Conservation (phyloP, 805 yeast genomes). For the Myxozyma lipomycoides region DNA sequence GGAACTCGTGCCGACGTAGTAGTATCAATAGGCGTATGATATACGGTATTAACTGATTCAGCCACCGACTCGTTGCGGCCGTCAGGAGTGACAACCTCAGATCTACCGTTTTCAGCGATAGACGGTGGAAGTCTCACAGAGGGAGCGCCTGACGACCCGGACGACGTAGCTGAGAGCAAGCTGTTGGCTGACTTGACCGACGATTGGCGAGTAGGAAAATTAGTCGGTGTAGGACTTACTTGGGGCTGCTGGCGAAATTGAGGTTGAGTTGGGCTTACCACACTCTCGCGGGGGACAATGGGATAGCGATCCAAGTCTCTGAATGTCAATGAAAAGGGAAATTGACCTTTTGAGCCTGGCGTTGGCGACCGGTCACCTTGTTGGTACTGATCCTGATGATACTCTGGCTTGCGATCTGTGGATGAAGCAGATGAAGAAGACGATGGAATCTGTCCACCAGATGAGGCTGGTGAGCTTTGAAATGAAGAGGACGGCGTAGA, state of each 20-base stretch:
- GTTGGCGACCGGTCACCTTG: neutral
- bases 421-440: neutral
- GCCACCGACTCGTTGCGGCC: neutral
- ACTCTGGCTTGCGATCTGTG: neutral
- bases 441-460: neutral
- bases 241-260: neutral
- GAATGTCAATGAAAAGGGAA: slow-evolving; percentile 14
- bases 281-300: slow-evolving; percentile 7
- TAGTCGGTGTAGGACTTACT: slow-evolving; percentile 2
- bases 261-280: neutral
- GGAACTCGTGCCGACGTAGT: neutral
- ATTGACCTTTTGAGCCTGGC: neutral
- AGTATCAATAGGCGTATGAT: neutral
- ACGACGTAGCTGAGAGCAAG: slow-evolving; percentile 3
- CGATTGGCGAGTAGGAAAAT: slow-evolving; percentile 23
- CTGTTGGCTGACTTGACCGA: slow-evolving; percentile 12
- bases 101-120: neutral
- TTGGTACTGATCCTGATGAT: neutral
- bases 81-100: neutral
- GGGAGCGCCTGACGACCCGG: neutral
- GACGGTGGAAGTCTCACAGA: neutral
- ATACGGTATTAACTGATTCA: neutral
- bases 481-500: neutral
- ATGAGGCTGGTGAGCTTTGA: neutral
- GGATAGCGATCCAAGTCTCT: slow-evolving; percentile 25